These are phyloP conservation scores for Fusarium proliferatum DNA, from an alignment of 2,329 filamentous ascomycete genomes.

Conservation along the genomic window DNA sequence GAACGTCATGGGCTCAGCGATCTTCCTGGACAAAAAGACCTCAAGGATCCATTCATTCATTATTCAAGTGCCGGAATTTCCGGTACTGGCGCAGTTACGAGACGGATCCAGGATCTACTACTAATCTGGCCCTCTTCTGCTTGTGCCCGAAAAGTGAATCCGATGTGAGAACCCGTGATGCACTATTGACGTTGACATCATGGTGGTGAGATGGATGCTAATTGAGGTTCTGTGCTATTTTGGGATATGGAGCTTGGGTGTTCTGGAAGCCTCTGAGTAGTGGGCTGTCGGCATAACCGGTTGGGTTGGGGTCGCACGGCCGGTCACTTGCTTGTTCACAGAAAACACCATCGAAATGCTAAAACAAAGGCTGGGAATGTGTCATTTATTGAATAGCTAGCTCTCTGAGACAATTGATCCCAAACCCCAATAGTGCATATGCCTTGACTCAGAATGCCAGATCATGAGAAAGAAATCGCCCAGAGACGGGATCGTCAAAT, in stretches of 20 bases:
- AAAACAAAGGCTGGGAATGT: background rate
- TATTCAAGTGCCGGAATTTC: conserved; percentile 14
- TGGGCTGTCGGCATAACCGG: conserved; percentile 15
- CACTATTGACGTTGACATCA: conserved; percentile 35
- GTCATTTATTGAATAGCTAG: background rate
- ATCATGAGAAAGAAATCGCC: background rate
- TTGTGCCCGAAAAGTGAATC: background rate
- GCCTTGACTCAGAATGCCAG: background rate
- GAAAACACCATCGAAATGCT: conserved; percentile 1
- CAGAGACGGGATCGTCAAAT: background rate
- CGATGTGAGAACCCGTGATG: conserved; percentile 10
- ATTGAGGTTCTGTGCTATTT: conserved; percentile 26
- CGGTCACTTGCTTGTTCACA: background rate
- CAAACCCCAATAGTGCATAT: background rate
- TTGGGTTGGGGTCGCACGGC: conserved; percentile 18
- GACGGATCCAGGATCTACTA: background rate
- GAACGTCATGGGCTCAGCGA: conserved; percentile 24
- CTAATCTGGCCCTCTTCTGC: background rate
- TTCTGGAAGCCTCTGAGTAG: conserved; percentile 9
- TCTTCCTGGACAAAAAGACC: conserved; percentile 17
- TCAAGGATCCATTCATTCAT: conserved; percentile 4
- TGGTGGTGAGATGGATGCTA: conserved; percentile 32
- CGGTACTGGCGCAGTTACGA: conserved; percentile 20
- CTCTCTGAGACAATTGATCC: background rate
- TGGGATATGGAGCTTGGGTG: conserved; percentile 13